These are phyloP conservation scores for Peronospora farinosa DNA, from an alignment of 352 stramenopile genomes.

Conservation along the genomic window DNA sequence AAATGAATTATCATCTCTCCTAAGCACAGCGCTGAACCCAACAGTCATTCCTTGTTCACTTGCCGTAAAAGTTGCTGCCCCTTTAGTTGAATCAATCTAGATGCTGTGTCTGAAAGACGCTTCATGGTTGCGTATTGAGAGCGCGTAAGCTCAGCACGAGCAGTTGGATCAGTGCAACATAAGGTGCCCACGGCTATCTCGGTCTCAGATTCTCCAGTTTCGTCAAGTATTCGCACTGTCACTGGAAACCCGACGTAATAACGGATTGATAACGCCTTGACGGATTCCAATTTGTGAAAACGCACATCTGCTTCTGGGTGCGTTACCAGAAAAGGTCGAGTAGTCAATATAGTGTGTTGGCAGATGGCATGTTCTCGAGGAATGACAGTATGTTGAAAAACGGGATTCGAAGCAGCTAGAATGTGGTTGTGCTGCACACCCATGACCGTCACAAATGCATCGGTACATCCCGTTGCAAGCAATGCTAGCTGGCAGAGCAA, in stretches of 20 bases:
- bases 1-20: too few species aligned
- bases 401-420: slow-evolving; percentile 21
- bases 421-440: slow-evolving; percentile 29
- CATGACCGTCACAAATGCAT: slow-evolving; percentile 32
- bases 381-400: slow-evolving; percentile 18
- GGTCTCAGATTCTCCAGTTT: background rate
- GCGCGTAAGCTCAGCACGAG: slow-evolving; percentile 27
- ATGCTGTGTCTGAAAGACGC: slow-evolving; percentile 25
- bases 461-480: slow-evolving; percentile 17
- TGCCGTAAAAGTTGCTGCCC: slow-evolving; percentile 15
- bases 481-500: slow-evolving; percentile 32
- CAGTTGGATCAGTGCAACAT: slow-evolving; percentile 30
- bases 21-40: too few species aligned
- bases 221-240: slow-evolving; percentile 7
- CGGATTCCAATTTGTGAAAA: slow-evolving; percentile 23
- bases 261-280: slow-evolving; percentile 17
- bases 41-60: background rate
- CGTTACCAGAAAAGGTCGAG: slow-evolving; percentile 23
- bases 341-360: slow-evolving; percentile 31
- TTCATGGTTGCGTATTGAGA: slow-evolving; percentile 35
- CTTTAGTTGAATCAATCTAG: slow-evolving; percentile 29
- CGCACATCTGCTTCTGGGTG: slow-evolving; percentile 35
- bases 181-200: slow-evolving; percentile 34
- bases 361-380: slow-evolving; percentile 34
- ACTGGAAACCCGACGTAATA: slow-evolving; percentile 41